Evolutionary conservation across 2,329 filamentous ascomycete genomes (phyloP).

Genomic region (Penicillium hesseltinei): DNA sequence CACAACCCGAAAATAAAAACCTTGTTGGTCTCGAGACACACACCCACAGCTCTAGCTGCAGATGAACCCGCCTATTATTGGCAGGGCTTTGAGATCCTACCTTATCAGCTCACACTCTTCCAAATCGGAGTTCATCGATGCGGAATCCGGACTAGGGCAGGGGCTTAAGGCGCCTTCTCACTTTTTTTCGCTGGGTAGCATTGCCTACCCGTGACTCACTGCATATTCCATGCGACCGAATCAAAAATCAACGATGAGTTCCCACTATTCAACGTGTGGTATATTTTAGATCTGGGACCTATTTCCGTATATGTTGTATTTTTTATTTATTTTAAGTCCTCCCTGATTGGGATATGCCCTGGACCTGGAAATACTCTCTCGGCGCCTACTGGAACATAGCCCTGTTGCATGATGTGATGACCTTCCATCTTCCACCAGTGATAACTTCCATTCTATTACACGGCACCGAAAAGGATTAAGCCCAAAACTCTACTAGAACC

Average conservation of each 20-base stretch:
- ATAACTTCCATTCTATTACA: neutral
- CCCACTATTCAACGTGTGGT: conserved; percentile 3
- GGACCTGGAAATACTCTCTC: neutral
- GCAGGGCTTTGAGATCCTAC: conserved; percentile 15
- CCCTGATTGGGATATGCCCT: neutral
- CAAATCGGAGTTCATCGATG: conserved; percentile 10
- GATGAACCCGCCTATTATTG: conserved; percentile 12
- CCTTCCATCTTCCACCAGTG: conserved; percentile 4
- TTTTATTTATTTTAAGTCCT: neutral
- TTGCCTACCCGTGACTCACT: conserved; percentile 12
- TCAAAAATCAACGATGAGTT: neutral
- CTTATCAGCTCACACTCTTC: conserved; percentile 7
- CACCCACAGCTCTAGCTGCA: conserved; percentile 11
- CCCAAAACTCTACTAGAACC: conserved; percentile 2
- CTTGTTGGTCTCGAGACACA: conserved; percentile 15
- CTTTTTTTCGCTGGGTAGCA: conserved; percentile 9
- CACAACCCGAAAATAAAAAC: conserved; percentile 5
- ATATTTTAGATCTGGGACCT: conserved; percentile 4
- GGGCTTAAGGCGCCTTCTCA: neutral
- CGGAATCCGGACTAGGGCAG: conserved; percentile 11
- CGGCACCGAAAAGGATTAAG: neutral
- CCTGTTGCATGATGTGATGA: conserved; percentile 4
- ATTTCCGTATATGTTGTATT: neutral
- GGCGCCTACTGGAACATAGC: conserved; percentile 12
- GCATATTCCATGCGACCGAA: neutral